A percentile compares a stretch with the other conserved stretches of the same genome.
phyloP scores from a whole-genome alignment of 2,329 filamentous ascomycete species.

The Hypoxylon sp. region DNA sequence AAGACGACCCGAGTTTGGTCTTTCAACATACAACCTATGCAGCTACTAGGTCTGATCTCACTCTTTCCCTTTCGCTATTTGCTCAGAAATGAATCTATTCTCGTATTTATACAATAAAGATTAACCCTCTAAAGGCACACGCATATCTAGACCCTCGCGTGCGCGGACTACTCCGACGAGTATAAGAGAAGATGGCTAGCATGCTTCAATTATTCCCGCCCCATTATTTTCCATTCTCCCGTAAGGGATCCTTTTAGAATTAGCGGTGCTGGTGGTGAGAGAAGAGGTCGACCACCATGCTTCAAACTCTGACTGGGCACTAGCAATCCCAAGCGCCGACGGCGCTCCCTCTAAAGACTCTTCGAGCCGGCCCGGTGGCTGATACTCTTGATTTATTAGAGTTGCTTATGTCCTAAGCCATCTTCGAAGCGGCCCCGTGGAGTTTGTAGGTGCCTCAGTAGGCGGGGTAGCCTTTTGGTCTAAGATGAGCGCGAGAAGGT shows the following conservation, averaged over 20 bases:
- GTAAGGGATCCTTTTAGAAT: not conserved
- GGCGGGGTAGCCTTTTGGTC: not conserved
- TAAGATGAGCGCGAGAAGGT: conserved; percentile 53
- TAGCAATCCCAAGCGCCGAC: not conserved
- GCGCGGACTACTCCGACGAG: not conserved
- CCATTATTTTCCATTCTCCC: conserved; percentile 8
- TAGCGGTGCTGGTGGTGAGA: not conserved
- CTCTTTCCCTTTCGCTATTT: not conserved
- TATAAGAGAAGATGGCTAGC: conserved; percentile 29
- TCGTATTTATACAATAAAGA: conserved; percentile 9
- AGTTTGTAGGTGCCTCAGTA: conserved; percentile 22
- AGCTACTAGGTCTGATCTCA: conserved; percentile 3
- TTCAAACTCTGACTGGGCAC: not conserved
- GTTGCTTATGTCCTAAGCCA: not conserved
- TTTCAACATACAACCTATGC: not conserved
- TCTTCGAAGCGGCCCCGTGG: conserved; percentile 20
- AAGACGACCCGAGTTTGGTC: not conserved
- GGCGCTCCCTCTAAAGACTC: not conserved
- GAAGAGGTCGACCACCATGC: not conserved
- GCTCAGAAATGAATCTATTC: not conserved
- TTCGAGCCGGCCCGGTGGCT: not conserved
- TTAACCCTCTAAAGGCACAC: conserved; percentile 16
- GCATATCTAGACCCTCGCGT: conserved; percentile 23
- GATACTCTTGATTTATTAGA: not conserved
- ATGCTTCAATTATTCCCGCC: conserved; percentile 24